phyloP scores from a whole-genome alignment of 768 basidiomycete species.

The Amanita subjunquillea region DNA sequence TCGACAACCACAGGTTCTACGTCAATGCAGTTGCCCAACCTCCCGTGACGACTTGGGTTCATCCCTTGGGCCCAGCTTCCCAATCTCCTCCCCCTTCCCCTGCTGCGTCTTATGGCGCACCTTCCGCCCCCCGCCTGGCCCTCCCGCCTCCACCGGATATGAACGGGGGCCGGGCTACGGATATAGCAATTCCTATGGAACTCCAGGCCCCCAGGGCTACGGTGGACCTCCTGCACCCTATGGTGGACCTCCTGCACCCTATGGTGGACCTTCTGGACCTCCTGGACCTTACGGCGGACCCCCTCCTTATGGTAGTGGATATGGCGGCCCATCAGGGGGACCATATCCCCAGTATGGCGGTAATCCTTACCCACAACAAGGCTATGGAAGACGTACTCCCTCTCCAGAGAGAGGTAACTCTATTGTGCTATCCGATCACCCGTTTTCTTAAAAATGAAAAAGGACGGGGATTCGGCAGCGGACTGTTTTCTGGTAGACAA shows the following conservation, averaged over 20 bases:
- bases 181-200: too few relatives aligned
- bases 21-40: constrained; percentile 57
- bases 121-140: constrained; percentile 1
- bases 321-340: constrained; percentile 1
- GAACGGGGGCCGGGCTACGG: too few relatives aligned
- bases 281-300: not conserved
- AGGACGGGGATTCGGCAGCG: not conserved
- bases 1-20: constrained; percentile 49
- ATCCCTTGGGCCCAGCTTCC: constrained; percentile 44
- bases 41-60: constrained; percentile 58
- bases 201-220: not conserved
- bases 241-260: not conserved
- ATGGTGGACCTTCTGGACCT: not conserved
- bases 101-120: not conserved
- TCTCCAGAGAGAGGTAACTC: not conserved
- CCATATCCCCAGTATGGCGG: constrained; percentile 6
- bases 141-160: too few relatives aligned
- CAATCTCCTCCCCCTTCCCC: constrained; percentile 22
- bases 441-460: not conserved
- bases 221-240: not conserved
- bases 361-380: constrained; percentile 7
- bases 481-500: not conserved
- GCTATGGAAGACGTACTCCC: not conserved
- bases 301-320: constrained; percentile 7
- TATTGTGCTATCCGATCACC: not conserved